Conservation (phyloP, 805 yeast species). For the Nakazawaea laoshanensis region DNA sequence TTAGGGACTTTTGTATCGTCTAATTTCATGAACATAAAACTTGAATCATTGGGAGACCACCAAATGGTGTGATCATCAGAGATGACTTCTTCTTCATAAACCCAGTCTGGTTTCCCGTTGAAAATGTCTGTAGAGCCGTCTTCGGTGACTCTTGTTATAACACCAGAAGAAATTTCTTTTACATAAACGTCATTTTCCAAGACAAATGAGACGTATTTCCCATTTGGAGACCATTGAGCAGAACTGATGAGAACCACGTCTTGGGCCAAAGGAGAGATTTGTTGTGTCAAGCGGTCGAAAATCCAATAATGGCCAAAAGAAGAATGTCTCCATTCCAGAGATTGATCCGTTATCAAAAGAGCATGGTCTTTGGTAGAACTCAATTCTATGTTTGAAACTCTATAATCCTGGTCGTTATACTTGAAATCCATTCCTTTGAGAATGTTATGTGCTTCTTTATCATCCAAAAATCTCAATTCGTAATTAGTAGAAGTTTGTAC, state of each 20-base stretch:
- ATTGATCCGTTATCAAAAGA: conserved; percentile 43
- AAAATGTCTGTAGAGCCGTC: conserved; percentile 46
- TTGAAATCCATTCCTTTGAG: conserved; percentile 26
- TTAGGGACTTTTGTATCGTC: conserved; percentile 53
- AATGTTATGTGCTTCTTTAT: conserved; percentile 21
- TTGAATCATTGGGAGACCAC: conserved; percentile 64
- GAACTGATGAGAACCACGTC: conserved; percentile 31
- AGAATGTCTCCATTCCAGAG: conserved; percentile 63
- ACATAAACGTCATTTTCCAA: conserved; percentile 46
- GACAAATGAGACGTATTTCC: conserved; percentile 48
- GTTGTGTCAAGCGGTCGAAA: conserved; percentile 33
- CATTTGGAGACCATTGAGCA: conserved; percentile 55
- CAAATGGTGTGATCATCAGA: conserved; percentile 51
- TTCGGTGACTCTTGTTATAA: conserved; percentile 27
- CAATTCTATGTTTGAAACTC: conserved; percentile 33
- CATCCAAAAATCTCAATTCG: conserved; percentile 19
- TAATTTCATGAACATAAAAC: conserved; percentile 43
- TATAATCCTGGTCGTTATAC: conserved; percentile 30
- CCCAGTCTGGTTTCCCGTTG: conserved; percentile 78
- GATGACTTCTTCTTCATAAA: conserved; percentile 74
- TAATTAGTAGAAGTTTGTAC: conserved; percentile 12
- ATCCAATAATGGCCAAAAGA: conserved; percentile 54
- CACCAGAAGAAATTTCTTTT: conserved; percentile 23
- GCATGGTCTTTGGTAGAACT: conserved; percentile 39
- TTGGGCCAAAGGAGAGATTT: conserved; percentile 18